Percentiles rank a stretch among this genome's conserved stretches.
phyloP scores from a whole-genome alignment of 495 filamentous ascomycete species.

The Amniculicola lignicola region DNA sequence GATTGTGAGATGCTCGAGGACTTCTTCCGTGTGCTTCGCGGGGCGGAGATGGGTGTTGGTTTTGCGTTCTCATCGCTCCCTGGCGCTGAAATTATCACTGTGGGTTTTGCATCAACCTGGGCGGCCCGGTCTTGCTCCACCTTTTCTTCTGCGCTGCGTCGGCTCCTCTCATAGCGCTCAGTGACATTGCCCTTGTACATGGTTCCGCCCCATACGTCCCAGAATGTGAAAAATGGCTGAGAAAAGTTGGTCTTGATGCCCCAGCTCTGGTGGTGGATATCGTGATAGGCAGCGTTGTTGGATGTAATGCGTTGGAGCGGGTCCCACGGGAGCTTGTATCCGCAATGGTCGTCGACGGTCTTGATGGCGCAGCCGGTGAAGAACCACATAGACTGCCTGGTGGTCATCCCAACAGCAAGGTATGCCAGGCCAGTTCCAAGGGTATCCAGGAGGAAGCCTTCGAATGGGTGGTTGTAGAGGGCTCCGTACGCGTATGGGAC shows the following conservation, averaged over 20 bases:
- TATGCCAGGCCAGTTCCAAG: slow-evolving; percentile 79
- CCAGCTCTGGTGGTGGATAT: slow-evolving; percentile 99
- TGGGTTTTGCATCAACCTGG: background rate
- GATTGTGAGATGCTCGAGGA: slow-evolving; percentile 30
- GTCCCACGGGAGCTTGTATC: slow-evolving; percentile 92
- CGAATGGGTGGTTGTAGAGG: slow-evolving; percentile 90
- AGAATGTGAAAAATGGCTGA: slow-evolving; percentile 84
- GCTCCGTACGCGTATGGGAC: slow-evolving; percentile 97
- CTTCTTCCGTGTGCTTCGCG: slow-evolving; percentile 38
- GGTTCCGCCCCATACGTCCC: slow-evolving; percentile 71
- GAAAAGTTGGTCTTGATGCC: slow-evolving; percentile 82
- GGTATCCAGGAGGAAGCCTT: slow-evolving; percentile 91
- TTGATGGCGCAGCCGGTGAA: slow-evolving; percentile 84
- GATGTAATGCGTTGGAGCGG: slow-evolving; percentile 84
- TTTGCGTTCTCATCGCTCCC: slow-evolving; percentile 11
- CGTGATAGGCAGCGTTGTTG: slow-evolving; percentile 94
- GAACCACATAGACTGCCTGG: slow-evolving; percentile 78
- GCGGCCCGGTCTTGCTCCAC: slow-evolving; percentile 23
- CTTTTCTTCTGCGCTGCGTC: slow-evolving; percentile 38
- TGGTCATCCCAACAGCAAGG: slow-evolving; percentile 70
- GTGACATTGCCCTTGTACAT: slow-evolving; percentile 62
- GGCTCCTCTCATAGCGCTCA: slow-evolving; percentile 47
- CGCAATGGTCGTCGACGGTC: slow-evolving; percentile 96
- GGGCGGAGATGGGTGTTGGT: slow-evolving; percentile 12
- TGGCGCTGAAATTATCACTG: slow-evolving; percentile 2